Percentiles rank a stretch among this genome's conserved stretches.
phyloP scores from a whole-genome alignment of 352 stramenopile genomes.

The Globisporangium nagaii region DNA sequence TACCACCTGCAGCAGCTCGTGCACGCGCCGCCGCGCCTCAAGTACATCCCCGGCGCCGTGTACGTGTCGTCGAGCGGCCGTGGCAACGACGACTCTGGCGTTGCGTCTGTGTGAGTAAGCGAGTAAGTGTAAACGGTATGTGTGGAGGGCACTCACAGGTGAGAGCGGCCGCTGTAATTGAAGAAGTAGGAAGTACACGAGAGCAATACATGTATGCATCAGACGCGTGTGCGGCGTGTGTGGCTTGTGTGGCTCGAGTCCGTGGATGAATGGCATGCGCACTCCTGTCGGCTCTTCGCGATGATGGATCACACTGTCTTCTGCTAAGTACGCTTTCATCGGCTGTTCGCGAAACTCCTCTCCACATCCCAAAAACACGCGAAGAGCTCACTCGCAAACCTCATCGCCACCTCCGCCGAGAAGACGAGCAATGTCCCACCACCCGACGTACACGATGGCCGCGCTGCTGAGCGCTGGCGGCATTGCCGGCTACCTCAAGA shows the following conservation, averaged over 20 bases:
- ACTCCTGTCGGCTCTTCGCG: no score
- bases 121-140: background rate
- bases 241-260: no score
- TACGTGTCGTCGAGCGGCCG: background rate
- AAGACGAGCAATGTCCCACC: slow-evolving; percentile 48
- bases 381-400: background rate
- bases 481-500: slow-evolving; percentile 76
- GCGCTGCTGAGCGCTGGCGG: slow-evolving; percentile 59
- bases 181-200: background rate
- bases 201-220: no score
- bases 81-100: background rate
- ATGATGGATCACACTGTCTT: no score
- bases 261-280: no score
- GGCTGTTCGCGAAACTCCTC: no score
- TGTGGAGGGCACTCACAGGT: background rate
- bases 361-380: background rate
- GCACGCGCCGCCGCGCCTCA: slow-evolving; percentile 47
- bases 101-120: slow-evolving; percentile 7
- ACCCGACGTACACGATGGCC: slow-evolving; percentile 83
- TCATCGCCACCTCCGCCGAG: background rate
- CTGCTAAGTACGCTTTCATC: background rate
- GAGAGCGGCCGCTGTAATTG: no score
- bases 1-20: slow-evolving; percentile 70
- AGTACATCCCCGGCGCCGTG: slow-evolving; percentile 44
- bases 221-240: no score